Evolutionary conservation across 2,329 filamentous ascomycete genomes (phyloP).

Genomic region (Aspergillus puulaauensis): DNA sequence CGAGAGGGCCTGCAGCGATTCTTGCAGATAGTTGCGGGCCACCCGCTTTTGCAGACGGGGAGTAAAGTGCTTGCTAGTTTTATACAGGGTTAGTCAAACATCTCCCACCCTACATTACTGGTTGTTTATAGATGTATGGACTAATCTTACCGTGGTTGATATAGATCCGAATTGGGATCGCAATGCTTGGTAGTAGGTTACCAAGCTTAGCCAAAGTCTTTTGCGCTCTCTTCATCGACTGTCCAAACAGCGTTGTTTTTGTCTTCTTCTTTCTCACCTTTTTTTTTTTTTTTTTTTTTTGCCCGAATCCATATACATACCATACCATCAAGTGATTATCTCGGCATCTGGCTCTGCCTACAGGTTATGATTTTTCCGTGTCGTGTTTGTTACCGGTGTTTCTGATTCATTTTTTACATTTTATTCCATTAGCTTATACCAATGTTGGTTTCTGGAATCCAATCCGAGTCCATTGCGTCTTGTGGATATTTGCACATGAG

Average conservation of each 20-base stretch:
- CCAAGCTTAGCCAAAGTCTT: not conserved
- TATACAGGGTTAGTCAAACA: constrained; percentile 73
- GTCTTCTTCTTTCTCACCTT: not conserved
- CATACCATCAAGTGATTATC: not conserved
- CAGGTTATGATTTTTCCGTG: not conserved
- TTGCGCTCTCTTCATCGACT: not conserved
- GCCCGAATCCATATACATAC: not conserved
- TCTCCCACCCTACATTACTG: not conserved
- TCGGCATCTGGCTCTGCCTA: not conserved
- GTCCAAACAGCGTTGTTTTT: constrained; percentile 5
- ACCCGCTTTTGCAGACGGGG: constrained; percentile 93
- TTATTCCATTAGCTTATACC: not conserved
- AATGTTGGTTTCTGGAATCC: not conserved
- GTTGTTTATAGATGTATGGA: not conserved
- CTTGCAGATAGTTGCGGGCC: constrained; percentile 93
- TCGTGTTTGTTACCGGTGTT: not conserved
- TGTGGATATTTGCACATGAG: not conserved
- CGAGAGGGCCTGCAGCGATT: constrained; percentile 92
- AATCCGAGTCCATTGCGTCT: not conserved
- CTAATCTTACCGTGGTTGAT: not conserved
- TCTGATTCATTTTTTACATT: not conserved
- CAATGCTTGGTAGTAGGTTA: constrained; percentile 68
- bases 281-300: too few relatives aligned
- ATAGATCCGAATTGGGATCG: constrained; percentile 72
- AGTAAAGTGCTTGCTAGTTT: constrained; percentile 96